These are phyloP conservation scores for Saturnispora dispora DNA, from an alignment of 805 yeast species.

Conservation along the genomic window DNA sequence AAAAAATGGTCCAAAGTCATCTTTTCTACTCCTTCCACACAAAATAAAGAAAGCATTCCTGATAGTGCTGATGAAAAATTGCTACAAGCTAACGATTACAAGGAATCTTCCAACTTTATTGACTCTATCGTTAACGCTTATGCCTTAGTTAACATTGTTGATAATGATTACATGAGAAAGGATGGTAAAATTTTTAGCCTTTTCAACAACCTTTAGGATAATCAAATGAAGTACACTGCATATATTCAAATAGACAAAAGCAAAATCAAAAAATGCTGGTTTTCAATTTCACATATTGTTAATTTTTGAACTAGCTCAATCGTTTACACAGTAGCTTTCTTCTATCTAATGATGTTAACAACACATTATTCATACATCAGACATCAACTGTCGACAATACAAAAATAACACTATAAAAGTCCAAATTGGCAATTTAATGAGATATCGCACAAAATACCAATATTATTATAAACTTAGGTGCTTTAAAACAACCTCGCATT, in stretches of 20 bases:
- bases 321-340: background rate
- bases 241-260: background rate
- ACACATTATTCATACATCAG: background rate
- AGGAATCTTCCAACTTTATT: constrained; percentile 33
- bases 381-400: constrained; percentile 15
- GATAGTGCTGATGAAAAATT: constrained; percentile 13
- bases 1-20: constrained; percentile 53
- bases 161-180: constrained; percentile 57
- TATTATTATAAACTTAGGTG: constrained; percentile 1
- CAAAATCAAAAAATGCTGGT: background rate
- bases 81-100: constrained; percentile 10
- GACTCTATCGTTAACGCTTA: constrained; percentile 44
- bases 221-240: background rate
- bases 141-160: constrained; percentile 79
- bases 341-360: background rate
- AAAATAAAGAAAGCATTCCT: constrained; percentile 28
- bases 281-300: too few species aligned
- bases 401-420: background rate
- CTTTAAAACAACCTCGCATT: background rate
- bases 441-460: background rate
- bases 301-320: background rate
- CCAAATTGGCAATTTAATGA: constrained; percentile 5
- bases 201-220: constrained; percentile 30
- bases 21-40: constrained; percentile 5
- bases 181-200: constrained; percentile 50